Percentiles rank a stretch among this genome's conserved stretches.
Evolutionary conservation across 2,329 filamentous ascomycete genomes (phyloP).

Genomic region (Macrophomina phaseolina): DNA sequence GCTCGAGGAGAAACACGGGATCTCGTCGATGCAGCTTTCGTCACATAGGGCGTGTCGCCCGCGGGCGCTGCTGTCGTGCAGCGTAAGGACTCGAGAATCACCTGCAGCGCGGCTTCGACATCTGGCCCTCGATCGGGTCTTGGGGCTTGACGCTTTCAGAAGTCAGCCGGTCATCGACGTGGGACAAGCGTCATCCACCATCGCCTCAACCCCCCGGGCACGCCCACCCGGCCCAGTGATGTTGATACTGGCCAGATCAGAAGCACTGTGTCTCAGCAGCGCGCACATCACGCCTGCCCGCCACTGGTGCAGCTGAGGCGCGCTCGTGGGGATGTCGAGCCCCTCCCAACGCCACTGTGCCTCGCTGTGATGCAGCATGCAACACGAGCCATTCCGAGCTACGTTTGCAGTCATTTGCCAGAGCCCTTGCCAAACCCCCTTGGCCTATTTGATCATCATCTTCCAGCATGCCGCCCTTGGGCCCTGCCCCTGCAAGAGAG

Average conservation of each 20-base stretch:
- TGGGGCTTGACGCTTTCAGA: conserved; percentile 11
- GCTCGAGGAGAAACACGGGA: neutral
- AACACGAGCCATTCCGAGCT: conserved; percentile 10
- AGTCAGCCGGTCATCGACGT: conserved; percentile 7
- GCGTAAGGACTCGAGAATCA: neutral
- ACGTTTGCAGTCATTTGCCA: conserved; percentile 9
- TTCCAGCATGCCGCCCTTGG: neutral
- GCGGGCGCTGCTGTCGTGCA: neutral
- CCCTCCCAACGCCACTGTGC: no score
- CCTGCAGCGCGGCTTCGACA: neutral
- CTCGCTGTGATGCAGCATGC: neutral
- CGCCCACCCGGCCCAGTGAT: neutral
- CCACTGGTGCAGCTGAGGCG: conserved; percentile 7
- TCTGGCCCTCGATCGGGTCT: conserved; percentile 11
- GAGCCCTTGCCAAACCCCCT: neutral
- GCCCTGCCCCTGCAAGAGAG: neutral
- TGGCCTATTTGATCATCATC: neutral
- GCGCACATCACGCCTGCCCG: neutral
- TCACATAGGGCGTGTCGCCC: conserved; percentile 5
- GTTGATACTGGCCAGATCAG: neutral
- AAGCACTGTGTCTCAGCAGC: conserved; percentile 13
- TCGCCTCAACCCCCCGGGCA: neutral
- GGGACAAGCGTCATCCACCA: conserved; percentile 18
- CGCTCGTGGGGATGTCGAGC: neutral
- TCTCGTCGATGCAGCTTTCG: no score